Evolutionary conservation across 352 stramenopile species (phyloP), one percentile per base, ranked within the genome.

Genomic region (Lagenidium giganteum): DNA sequence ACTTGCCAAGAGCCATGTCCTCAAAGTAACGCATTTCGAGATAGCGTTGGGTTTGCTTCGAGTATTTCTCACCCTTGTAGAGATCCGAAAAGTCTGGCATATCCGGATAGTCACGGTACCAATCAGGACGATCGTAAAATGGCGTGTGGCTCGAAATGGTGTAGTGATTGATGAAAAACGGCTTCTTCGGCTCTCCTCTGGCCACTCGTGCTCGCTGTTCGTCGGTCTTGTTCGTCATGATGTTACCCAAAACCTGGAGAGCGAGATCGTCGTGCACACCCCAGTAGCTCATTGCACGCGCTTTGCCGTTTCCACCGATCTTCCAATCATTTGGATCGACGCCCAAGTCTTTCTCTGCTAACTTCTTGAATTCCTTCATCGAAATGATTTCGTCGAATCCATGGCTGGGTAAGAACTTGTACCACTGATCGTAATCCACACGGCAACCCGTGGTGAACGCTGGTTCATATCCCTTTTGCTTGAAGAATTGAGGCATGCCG

Each of bases 161-260:
- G 58, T 88, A 86, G 67, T 84, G 83, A 43, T 88, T 64, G 31
- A 88, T 85, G 54, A 88, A 88, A 42, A 70, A 86, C 47, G 76
- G 76, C 43, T 64, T 65, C 31, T 71, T 64, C 22, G 85, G 61
- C 4, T 71, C 71, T 64, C 81, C 70, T 70, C 70, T 83, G 6
- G 65, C 70, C 3, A 45, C 22, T 0, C 17, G 18, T n/a, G 27
- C 14, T 21, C 25, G 28, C 26, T 29, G 14, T 38, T 21, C 14
- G 28, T 12, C 38, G 3, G 27, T 31, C 31, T 26, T 49, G 23
- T 8, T 42, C 3, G 41, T 31, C n/a, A 17, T 55, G 29, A 8
- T 34, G 21, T 42, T 51, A 28, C 21, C 20, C 32, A 18, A 11
- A 12, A 18, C 11, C 11, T 20, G 11, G 11, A 7, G 11, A 9